phyloP scores from a whole-genome alignment of 257 asterid genomes.

The Nicotiana obtusifolia region DNA sequence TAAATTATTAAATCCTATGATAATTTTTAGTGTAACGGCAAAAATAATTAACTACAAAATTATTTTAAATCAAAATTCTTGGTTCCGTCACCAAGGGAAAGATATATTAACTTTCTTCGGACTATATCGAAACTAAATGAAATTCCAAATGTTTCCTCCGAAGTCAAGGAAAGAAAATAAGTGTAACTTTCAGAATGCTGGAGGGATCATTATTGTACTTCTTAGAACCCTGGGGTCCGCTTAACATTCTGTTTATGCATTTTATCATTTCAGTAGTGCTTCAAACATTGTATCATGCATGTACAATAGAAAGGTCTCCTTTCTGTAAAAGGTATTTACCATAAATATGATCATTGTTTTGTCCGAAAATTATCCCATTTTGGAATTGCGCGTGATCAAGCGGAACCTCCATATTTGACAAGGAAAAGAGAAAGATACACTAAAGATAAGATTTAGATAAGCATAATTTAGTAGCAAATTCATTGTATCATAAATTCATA shows the following conservation, averaged over 20 bases:
- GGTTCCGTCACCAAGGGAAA: no score
- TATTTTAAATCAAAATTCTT: no score
- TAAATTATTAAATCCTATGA: no score
- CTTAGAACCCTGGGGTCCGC: neutral
- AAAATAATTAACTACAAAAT: no score
- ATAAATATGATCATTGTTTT: neutral
- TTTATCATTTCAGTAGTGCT: neutral
- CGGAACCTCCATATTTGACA: neutral
- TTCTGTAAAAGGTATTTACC: neutral
- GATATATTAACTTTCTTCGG: no score
- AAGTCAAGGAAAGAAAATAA: neutral
- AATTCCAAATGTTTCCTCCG: no score
- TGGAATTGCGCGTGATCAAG: neutral
- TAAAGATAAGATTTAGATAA: neutral
- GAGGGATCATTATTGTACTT: neutral
- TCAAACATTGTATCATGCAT: conserved; percentile 1
- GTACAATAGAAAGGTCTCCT: neutral
- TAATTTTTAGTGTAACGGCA: no score
- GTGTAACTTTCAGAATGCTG: neutral
- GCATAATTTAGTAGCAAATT: neutral
- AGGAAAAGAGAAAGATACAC: neutral
- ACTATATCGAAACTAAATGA: no score
- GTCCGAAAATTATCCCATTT: neutral
- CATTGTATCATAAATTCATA: neutral
- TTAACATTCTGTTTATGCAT: neutral